A percentile compares a stretch with the other conserved stretches of the same genome.
Conservation (phyloP, 192 early-diverging fungal genomes). For the Phlyctochytrium bullatum region DNA sequence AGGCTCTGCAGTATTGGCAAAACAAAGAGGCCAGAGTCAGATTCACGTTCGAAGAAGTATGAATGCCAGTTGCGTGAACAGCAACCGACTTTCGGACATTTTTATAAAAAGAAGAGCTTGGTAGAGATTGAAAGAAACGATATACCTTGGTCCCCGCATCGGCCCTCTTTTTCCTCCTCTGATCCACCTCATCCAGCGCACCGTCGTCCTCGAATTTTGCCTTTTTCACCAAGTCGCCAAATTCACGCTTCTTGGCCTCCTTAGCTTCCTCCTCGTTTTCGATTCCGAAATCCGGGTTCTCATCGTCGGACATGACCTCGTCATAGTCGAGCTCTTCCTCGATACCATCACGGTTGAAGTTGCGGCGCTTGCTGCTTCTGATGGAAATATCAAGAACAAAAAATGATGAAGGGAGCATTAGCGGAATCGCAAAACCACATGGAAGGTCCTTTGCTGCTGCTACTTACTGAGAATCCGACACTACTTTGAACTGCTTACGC, state of each 20-base stretch:
- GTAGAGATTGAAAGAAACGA: conserved; percentile 8
- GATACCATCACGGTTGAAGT: conserved; percentile 11
- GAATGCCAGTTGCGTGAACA: background rate
- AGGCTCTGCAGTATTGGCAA: conserved; percentile 34
- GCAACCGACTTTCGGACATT: background rate
- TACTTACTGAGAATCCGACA: background rate
- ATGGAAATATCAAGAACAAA: background rate
- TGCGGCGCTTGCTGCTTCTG: background rate
- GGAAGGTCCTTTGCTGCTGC: background rate
- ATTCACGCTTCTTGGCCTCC: conserved; percentile 42
- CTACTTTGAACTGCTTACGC: background rate
- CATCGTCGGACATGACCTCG: conserved; percentile 47
- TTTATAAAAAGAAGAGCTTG: too few species aligned
- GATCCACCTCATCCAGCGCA: conserved; percentile 23
- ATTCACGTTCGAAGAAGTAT: background rate
- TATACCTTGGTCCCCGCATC: conserved; percentile 9
- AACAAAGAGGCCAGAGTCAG: background rate
- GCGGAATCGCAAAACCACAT: background rate
- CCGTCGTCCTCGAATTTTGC: conserved; percentile 34
- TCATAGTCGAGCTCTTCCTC: conserved; percentile 45
- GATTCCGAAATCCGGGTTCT: conserved; percentile 47
- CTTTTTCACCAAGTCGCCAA: conserved; percentile 27
- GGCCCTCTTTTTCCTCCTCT: conserved; percentile 7
- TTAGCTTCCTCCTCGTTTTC: conserved; percentile 51
- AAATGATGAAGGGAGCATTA: background rate